Percentiles rank a stretch among this genome's conserved stretches.
Conservation (phyloP, 306 rosid genomes). For the Prunus padus region DNA sequence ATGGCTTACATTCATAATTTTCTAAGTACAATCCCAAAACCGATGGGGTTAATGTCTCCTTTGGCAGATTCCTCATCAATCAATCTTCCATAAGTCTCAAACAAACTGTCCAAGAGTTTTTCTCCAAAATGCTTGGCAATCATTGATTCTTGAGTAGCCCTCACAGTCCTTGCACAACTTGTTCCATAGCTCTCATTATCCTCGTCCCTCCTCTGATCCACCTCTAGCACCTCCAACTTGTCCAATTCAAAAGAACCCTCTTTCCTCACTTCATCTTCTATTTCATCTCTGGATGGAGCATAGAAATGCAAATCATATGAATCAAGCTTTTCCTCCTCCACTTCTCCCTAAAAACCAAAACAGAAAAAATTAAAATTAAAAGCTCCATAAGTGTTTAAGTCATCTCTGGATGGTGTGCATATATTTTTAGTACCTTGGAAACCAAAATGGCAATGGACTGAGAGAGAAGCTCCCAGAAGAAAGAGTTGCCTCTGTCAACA, state of each 20-base stretch:
- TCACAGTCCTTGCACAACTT: conserved; percentile 64
- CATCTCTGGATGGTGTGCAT: too few relatives aligned
- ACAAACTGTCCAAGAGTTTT: conserved; percentile 58
- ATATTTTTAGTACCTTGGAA: conserved; percentile 50
- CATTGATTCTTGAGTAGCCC: conserved; percentile 90
- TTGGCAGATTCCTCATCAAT: conserved; percentile 54
- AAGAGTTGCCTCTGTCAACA: conserved; percentile 78
- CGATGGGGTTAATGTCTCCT: conserved; percentile 60
- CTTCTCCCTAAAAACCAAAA: conserved; percentile 45
- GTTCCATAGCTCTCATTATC: conserved; percentile 52
- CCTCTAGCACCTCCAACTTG: conserved; percentile 55
- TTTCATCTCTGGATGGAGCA: conserved; percentile 79
- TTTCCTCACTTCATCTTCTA: conserved; percentile 64
- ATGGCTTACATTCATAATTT: conserved; percentile 26
- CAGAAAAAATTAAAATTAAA: background rate
- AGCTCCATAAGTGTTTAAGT: too few relatives aligned
- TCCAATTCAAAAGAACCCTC: conserved; percentile 74
- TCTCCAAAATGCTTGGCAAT: conserved; percentile 75
- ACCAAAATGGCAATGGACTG: conserved; percentile 58
- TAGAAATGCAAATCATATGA: conserved; percentile 87
- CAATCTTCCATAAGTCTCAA: conserved; percentile 53
- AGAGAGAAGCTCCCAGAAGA: conserved; percentile 77
- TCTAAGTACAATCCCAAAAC: conserved; percentile 58
- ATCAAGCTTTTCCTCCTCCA: conserved; percentile 67
- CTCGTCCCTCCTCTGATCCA: conserved; percentile 32